These are phyloP conservation scores for Paramecium octaurelia DNA, from an alignment of 73 alveolate genomes.

Conservation along the genomic window DNA sequence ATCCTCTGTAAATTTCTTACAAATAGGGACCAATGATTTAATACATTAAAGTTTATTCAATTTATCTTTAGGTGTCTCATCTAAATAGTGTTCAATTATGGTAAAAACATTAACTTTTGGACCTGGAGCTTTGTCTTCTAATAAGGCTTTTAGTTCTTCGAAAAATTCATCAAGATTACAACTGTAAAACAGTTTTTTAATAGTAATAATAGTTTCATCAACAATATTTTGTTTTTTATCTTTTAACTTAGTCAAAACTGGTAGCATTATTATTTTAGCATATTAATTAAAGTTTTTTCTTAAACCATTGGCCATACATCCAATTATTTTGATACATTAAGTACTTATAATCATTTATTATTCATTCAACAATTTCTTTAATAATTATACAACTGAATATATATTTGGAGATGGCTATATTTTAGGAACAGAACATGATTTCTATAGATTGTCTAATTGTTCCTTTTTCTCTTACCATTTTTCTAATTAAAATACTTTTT, in stretches of 20 bases:
- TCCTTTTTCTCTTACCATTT: slow-evolving; percentile 34
- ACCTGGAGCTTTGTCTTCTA: slow-evolving; percentile 8
- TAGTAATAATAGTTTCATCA: neutral
- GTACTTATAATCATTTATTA: neutral
- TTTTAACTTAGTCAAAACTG: neutral
- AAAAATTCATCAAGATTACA: neutral
- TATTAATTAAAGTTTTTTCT: neutral
- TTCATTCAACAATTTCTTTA: neutral
- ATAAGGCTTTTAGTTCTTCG: neutral
- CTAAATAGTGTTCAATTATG: neutral
- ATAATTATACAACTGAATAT: neutral
- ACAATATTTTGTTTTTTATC: slow-evolving; percentile 10
- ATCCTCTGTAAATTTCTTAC: neutral
- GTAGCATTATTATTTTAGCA: neutral
- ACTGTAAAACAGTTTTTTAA: neutral
- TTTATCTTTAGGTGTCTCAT: neutral
- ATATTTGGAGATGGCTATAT: neutral
- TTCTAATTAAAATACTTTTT: neutral
- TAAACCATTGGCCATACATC: neutral
- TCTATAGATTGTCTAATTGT: neutral
- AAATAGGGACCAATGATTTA: neutral
- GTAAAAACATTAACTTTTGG: neutral
- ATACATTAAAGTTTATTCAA: neutral
- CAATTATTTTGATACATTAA: neutral
- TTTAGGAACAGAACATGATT: neutral